Base-by-base conservation (phyloP, 495 filamentous ascomycete genomes). In the Neurospora tetrasperma region DNA sequence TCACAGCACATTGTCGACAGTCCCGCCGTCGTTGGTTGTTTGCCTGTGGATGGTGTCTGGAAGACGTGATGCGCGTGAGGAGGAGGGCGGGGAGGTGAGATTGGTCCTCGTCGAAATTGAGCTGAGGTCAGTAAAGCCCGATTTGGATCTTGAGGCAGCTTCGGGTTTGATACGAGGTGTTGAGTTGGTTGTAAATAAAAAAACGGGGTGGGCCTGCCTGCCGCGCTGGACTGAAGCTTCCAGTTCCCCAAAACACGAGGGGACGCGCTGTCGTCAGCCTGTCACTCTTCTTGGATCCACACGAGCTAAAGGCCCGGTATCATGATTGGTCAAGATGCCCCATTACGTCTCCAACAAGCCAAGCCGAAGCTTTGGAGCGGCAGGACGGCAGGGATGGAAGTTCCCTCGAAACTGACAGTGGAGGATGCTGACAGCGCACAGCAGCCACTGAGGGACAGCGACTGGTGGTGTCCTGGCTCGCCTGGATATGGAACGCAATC, bases 1-100 rank as follows among this genome's bases (percentile, higher is more conserved):
- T 81, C 75, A 76, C 78, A 77, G 76, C 69, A 75, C 83, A 84
- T 85, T 62, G 75, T 79, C 72, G 62, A 71, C 74, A 23, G n/a
- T 66, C 54, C 54, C 54, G 54, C 54, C 23, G 54, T 35, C 54
- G 27, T 66, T 66, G 6, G 35, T 66, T 27, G 54, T 8, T 31
- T 66, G 54, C 54, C 23, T 62, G 54, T 62, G 23, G 12, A 62
- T 62, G 54, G 12, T 31, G 54, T 62, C 48, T 23, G 48, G 11
- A 14, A 7, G 48, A 59, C 23, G 48, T 48, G 48, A 10, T 27
- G 48, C 23, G 48, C 23, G 48, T 59, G 48, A 27, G 48, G 20
- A 27, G 48, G 23, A 27, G 46, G 5, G 42, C 1, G 0, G 14
- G 9, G n/a, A 48, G n/a, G 46, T 10, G 46, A 27, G 11, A 54